Evolutionary conservation across 1,284 basidiomycete genomes (phyloP).

Genomic region (Gomphus bonarii): DNA sequence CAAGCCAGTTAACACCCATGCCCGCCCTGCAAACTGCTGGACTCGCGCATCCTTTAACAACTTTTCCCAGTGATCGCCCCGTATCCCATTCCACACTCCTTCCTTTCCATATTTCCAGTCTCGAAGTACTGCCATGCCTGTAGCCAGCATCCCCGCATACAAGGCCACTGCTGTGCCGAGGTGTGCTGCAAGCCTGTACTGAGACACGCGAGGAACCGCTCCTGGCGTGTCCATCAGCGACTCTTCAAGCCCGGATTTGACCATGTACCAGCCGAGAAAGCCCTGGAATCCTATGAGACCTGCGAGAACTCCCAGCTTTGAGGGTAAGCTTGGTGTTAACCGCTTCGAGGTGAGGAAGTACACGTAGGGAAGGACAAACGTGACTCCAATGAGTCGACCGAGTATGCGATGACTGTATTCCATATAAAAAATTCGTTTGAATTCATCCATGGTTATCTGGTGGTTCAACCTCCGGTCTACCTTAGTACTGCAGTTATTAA

Average conservation of each 20-base stretch:
- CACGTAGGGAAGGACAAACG: slow-evolving; percentile 69
- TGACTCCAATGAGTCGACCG: slow-evolving; percentile 81
- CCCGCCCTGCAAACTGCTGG: slow-evolving; percentile 47
- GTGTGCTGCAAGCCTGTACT: slow-evolving; percentile 94
- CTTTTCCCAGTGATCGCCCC: slow-evolving; percentile 37
- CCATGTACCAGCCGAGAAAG: slow-evolving; percentile 98
- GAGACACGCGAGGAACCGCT: slow-evolving; percentile 89
- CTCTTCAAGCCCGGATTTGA: slow-evolving; percentile 89
- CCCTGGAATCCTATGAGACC: slow-evolving; percentile 86
- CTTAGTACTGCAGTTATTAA: neutral
- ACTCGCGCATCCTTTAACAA: slow-evolving; percentile 48
- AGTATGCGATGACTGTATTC: slow-evolving; percentile 96
- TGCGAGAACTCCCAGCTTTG: slow-evolving; percentile 61
- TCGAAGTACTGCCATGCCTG: slow-evolving; percentile 69
- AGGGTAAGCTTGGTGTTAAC: slow-evolving; percentile 53
- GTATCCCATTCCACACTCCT: slow-evolving; percentile 31
- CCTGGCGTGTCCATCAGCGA: slow-evolving; percentile 71
- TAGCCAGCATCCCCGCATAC: slow-evolving; percentile 86
- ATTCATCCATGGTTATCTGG: slow-evolving; percentile 78
- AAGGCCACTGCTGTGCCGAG: slow-evolving; percentile 84
- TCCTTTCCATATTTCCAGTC: slow-evolving; percentile 68
- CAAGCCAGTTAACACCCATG: slow-evolving; percentile 58
- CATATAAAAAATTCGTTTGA: slow-evolving; percentile 98
- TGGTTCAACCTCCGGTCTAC: slow-evolving; percentile 64
- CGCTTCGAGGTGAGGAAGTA: slow-evolving; percentile 69